Base-by-base conservation (phyloP, 2,329 filamentous ascomycete genomes). In the Epicoccum nigrum region DNA sequence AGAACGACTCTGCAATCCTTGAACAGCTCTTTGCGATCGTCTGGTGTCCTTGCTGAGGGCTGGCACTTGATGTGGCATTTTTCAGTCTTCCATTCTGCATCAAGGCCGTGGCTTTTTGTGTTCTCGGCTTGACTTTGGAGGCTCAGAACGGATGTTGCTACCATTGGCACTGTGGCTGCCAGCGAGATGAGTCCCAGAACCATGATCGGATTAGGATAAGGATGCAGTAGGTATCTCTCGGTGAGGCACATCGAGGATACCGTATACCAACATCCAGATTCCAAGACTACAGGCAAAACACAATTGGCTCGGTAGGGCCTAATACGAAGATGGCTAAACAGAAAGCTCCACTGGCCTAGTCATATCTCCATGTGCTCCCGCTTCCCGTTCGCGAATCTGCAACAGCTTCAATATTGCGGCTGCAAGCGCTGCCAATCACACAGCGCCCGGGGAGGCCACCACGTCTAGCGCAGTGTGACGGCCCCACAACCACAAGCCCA, bases 121-220 rank as follows among this genome's bases (percentile, higher is more conserved):
- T 52, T 58, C 32, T 63, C 58, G 6, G 60, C 46, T 50, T 64
- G 54, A 43, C 46, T 59, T 45, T 64, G 62, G 11, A 64, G 54
- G 4, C 40, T 49, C 25, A 64, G 39, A 11, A 64, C 56, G 8
- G 62, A 58, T 4, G 60, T 58, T 20, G 50, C 58, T 7, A 56
- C 62, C 54, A 63, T 55, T 12, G 62, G 58, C 33, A 63, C 51
- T 6, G 45, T 62, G 25, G 52, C 60, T 13, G 58, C 56, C 34
- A 54, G 31, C 13, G 44, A 46, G 20, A 53, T 53, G n/a, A 53
- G 44, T 6, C 50, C 50, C n/a, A 53, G 39, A 13, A 53, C 39
- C 50, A 53, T 47, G 20, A 2, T 17, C 27, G 28, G 21, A 11
- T 42, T 17, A 27, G 28, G 21, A 11, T 42, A 20, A 32, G 15